Base-by-base conservation (phyloP, 352 stramenopile species). In the Phytophthora palmivora region DNA sequence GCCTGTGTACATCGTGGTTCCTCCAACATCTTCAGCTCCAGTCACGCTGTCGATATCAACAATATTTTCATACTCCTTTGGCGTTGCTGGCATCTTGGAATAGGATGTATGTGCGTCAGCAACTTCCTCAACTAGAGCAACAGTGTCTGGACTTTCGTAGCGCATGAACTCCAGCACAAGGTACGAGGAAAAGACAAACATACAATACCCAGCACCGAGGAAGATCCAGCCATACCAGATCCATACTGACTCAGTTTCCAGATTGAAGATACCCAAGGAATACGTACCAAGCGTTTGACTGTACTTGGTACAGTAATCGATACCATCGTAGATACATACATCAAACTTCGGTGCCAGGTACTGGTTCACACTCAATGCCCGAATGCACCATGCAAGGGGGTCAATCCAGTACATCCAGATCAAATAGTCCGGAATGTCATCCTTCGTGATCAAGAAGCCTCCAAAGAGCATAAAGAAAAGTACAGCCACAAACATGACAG, bases 401-500 rank as follows among this genome's bases (percentile, higher is more conserved):
- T 93, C 86, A 33, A 95, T 76, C 74, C 78, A 92, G 65, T 89
- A 93, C n/a, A 93, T 34, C 86, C 84, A 94, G 16, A 79, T 74
- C 24, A 87, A 79, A 45, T 82, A 84, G 43, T 72, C 54, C 2
- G 81, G 83, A 24, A 92, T 88, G 34, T 79, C 63, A 44, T 58
- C 64, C 39, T 83, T 79, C 2, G 78, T 52, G 15, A 91, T 69
- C 46, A 91, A 56, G 67, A 91, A 92, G 24, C 85, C 85, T 12
- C 67, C 69, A 30, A 91, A 91, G 15, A 94, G 61, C 59, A 86
- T 70, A 58, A 86, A 89, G 47, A 92, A 63, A 15, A 88, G 54
- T 43, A 92, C 80, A 15, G 66, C 63, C n/a, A 93, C 57, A 45
- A 87, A 79, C 57, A 83, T 79, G 14, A 85, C 12, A 3, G 75